Evolutionary conservation across 2,329 filamentous ascomycete genomes (phyloP), one percentile per base, ranked within the genome.

Genomic region (Biscogniauxia sp.): DNA sequence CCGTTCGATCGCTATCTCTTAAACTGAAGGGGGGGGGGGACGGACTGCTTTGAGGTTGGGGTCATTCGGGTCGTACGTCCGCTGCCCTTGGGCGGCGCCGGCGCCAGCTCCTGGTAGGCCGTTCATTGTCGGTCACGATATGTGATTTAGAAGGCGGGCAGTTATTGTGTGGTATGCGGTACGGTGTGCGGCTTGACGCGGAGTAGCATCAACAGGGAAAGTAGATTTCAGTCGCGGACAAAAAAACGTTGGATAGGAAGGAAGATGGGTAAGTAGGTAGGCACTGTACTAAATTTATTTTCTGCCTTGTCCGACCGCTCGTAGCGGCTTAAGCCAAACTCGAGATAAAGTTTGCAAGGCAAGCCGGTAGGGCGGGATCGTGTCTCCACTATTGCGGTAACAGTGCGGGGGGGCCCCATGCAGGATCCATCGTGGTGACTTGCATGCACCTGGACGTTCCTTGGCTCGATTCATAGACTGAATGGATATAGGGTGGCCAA

Each of bases 31-130:
- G 54, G 55, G 60, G 58, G 45, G 45, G 55, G 50, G 5, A 73
- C 78, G 56, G 72, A 82, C 80, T 57, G 77, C 77, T 64, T 84
- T 84, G 65, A 84, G 75, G 55, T 79, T 80, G 20, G 83, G 80
- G 60, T 86, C 83, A 59, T 82, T 80, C 8, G 76, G 73, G 65
- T 73, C 74, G 53, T 69, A 70, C 54, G 60, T 54, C 9, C 56
- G 54, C 49, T 45, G 28, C 41, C 64, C 66, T 19, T 60, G 54
- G 19, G 69, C 60, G 57, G 59, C 66, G 49, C 63, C 60, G 57
- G 59, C 66, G 49, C 63, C 64, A 20, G 66, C 56, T 60, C 68
- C 68, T 57, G 72, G 68, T 60, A 73, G 53, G 13, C 64, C 67
- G 54, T 71, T 73, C 72, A 74, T 74, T 74, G 13, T 15, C 62